Evolutionary conservation across 129 eudicot genomes (phyloP).

Genomic region (Scalesia atractyloides): DNA sequence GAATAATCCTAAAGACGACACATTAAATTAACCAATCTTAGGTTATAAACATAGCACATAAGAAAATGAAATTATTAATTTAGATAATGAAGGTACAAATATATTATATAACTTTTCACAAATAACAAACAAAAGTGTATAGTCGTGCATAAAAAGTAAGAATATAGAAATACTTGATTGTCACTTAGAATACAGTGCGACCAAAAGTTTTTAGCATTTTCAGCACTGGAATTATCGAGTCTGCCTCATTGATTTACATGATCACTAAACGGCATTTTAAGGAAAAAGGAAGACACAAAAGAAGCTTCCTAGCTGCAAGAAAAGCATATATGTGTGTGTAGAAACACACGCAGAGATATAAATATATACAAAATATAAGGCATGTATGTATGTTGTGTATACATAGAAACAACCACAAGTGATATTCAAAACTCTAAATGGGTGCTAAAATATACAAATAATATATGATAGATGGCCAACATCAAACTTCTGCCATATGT

Average conservation of each 20-base stretch:
- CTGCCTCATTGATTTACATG: conserved; percentile 89
- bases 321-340: neutral
- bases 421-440: neutral
- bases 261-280: neutral
- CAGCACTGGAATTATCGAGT: conserved; percentile 64
- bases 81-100: neutral
- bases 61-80: neutral
- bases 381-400: no score
- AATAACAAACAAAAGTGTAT: neutral
- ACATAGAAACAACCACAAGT: neutral
- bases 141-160: neutral
- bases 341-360: neutral
- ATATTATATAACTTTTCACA: neutral
- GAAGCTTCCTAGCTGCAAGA: neutral
- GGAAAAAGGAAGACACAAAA: conserved; percentile 2
- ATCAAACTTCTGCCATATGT: neutral
- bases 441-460: neutral
- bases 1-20: conserved; percentile 96
- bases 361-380: neutral
- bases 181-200: conserved; percentile 80
- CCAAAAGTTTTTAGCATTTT: conserved; percentile 85
- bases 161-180: conserved; percentile 68
- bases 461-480: no score
- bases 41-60: neutral
- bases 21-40: conserved; percentile 27